Base-by-base conservation (phyloP, 768 basidiomycete genomes). In the Psilocybe tampanensis region DNA sequence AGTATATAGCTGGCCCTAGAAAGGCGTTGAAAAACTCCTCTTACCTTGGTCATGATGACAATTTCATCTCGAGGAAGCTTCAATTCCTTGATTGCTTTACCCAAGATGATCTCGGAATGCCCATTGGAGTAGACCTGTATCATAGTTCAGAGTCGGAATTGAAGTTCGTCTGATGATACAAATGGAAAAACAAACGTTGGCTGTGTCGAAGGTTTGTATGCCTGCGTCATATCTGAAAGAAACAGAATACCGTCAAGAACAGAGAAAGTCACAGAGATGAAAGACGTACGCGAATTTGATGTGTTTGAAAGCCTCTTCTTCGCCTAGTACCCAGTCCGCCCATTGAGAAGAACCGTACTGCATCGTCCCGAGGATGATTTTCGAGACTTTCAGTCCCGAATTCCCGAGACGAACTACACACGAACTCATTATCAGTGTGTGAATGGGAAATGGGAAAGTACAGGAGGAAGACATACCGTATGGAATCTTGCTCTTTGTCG, bases 21-120 rank as follows among this genome's bases (percentile, higher is more conserved):
- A 47, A 58, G 21, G 34, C 1, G 11, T 21, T n/a, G 6, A n/a
- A 39, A 23, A 8, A 33, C 15, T 24, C 19, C 4, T 22, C 55
- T 62, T 53, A 83, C 84, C 74, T 93, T 92, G 53, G 91, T 91
- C 77, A 92, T 80, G 9, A 93, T 80, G n/a, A 93, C 90, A 49
- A 92, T 83, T 60, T 86, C 83, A 11, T 88, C 86, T 1, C 91
- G 81, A 21, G 89, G 88, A 5, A 89, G 74, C 19, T 84, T 67
- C 60, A 83, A 76, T 58, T 83, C 64, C 64, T 87, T 88, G 71
- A 93, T 85, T 1, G 84, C 88, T 62, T 88, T 86, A 8, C 90
- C 90, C 21, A 90, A 74, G 54, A 90, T 79, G 45, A 80, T 66
- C 66, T 92, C 91, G 0, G 85, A 86, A 9, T 75, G 69, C 2